phyloP scores from a whole-genome alignment of 2,329 filamentous ascomycete species.

The Sporothrix protearum region DNA sequence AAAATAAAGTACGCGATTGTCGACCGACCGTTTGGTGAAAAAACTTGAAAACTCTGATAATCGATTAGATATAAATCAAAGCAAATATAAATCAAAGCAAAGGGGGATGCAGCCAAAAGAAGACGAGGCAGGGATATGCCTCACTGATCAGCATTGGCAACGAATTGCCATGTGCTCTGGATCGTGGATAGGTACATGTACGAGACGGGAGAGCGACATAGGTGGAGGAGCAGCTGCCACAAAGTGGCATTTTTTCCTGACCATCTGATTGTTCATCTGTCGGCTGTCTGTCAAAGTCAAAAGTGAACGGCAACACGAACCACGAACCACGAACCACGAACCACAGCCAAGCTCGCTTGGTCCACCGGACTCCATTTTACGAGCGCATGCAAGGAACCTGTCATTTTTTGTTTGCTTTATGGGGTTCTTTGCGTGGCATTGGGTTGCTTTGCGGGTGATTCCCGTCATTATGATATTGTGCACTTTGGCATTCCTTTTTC shows the following conservation, averaged over 20 bases:
- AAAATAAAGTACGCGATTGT: not conserved
- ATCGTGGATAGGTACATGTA: not conserved
- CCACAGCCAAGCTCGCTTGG: not conserved
- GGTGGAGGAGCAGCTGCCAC: not conserved
- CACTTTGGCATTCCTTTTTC: not conserved
- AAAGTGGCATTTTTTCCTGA: not conserved
- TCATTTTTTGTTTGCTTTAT: constrained; percentile 7
- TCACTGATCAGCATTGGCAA: not conserved
- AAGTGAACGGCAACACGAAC: not conserved
- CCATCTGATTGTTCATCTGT: not conserved
- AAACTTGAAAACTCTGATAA: not conserved
- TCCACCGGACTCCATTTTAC: not conserved
- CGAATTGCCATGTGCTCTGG: constrained; percentile 4
- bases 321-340: too few species aligned
- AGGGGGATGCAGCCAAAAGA: not conserved
- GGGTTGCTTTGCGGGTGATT: not conserved
- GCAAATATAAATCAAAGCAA: not conserved
- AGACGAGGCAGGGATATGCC: not conserved
- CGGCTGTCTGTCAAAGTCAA: not conserved
- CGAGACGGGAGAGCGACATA: not conserved
- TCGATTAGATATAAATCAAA: not conserved
- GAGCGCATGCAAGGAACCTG: not conserved
- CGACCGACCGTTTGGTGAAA: not conserved
- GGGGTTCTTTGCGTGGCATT: not conserved
- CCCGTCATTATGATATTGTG: not conserved